A percentile compares a stretch with the other conserved stretches of the same genome.
Conservation (phyloP, 73 alveolate genomes). For the Paramecium primaurelia region DNA sequence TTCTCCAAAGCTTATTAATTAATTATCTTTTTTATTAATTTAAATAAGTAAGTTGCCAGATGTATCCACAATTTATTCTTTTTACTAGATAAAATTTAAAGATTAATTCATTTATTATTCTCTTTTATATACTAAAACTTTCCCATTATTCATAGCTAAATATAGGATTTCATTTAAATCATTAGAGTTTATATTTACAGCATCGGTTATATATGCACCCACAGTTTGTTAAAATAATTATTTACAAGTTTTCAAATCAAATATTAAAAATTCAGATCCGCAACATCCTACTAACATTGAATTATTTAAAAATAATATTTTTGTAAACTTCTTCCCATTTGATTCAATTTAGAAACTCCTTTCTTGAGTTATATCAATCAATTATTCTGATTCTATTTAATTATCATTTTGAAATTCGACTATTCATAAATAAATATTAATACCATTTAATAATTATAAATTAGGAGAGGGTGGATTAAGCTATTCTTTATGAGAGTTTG, state of each 20-base stretch:
- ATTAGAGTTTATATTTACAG: not conserved
- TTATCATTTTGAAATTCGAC: not conserved
- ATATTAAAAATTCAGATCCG: not conserved
- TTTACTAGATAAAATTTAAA: not conserved
- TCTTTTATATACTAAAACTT: not conserved
- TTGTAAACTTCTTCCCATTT: not conserved
- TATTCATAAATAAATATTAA: too few species aligned
- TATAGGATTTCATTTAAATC: not conserved
- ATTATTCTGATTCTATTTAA: not conserved
- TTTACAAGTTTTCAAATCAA: not conserved
- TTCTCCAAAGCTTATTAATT: not conserved
- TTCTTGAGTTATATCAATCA: not conserved
- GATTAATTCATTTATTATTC: not conserved
- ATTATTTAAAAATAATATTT: not conserved
- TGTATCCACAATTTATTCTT: not conserved
- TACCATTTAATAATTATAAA: not conserved
- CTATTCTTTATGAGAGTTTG: not conserved
- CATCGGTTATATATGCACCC: not conserved
- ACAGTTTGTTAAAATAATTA: not conserved
- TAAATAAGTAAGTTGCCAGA: not conserved
- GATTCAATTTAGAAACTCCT: not conserved
- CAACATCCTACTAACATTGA: not conserved
- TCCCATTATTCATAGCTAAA: not conserved
- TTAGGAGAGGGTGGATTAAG: not conserved
- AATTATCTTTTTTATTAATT: not conserved